Conservation (phyloP, 1,139 yeast species). For the Saccharomyces hybrid region DNA sequence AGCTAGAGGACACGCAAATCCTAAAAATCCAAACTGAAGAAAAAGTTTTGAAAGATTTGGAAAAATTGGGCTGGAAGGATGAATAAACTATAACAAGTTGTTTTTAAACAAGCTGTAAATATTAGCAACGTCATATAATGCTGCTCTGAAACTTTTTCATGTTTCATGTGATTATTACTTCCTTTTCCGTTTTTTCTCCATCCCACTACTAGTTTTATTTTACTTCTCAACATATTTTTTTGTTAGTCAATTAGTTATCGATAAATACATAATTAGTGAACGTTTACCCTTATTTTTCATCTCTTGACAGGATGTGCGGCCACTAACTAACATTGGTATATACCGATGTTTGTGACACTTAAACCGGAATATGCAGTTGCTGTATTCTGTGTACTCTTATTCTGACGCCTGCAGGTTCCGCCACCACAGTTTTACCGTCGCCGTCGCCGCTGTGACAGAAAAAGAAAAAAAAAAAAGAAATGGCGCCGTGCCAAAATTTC, state of each 20-base stretch:
- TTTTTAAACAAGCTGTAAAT: not conserved
- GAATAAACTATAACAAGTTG: slow-evolving; percentile 6
- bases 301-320: not conserved
- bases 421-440: not conserved
- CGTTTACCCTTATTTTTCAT: not conserved
- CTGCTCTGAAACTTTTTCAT: not conserved
- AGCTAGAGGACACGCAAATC: slow-evolving; percentile 86
- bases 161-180: not conserved
- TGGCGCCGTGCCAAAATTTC: not conserved
- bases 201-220: not conserved
- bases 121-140: not conserved
- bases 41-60: slow-evolving; percentile 66
- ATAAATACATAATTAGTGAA: not conserved
- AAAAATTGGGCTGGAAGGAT: slow-evolving; percentile 61
- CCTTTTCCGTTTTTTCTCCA: not conserved
- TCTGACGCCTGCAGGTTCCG: not conserved
- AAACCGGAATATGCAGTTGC: no score
- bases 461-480: not conserved
- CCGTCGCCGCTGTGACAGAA: not conserved
- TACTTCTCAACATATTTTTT: not conserved
- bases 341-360: not conserved
- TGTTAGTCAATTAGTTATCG: not conserved
- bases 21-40: slow-evolving; percentile 83
- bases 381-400: no score
- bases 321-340: no score